Percentiles rank a stretch among this genome's conserved stretches.
phyloP scores from a whole-genome alignment of 1,284 basidiomycete species.

The Heterobasidion irregulare region DNA sequence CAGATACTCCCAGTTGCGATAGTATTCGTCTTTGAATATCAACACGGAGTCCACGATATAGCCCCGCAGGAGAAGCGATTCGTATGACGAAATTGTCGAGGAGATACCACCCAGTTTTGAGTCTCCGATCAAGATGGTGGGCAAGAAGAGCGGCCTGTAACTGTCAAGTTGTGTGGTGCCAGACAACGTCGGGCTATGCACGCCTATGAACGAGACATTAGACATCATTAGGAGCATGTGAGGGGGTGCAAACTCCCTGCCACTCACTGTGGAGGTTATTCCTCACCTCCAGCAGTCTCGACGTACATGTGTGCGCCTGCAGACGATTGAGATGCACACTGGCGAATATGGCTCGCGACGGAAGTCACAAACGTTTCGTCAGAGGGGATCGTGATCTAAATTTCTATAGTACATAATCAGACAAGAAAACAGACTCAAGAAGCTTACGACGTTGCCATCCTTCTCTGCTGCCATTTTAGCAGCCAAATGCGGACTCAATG shows the following conservation, averaged over 20 bases:
- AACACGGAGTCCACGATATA: slow-evolving; percentile 87
- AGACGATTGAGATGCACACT: slow-evolving; percentile 30
- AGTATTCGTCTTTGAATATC: slow-evolving; percentile 83
- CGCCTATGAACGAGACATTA: slow-evolving; percentile 43
- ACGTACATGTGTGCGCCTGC: slow-evolving; percentile 66
- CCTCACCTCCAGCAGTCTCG: slow-evolving; percentile 91
- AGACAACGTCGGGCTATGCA: slow-evolving; percentile 86
- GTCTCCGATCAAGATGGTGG: slow-evolving; percentile 84
- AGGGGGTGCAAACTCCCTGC: not conserved
- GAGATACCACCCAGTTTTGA: slow-evolving; percentile 91
- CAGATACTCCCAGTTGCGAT: slow-evolving; percentile 83
- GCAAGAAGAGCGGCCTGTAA: slow-evolving; percentile 81
- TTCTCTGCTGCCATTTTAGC: slow-evolving; percentile 50
- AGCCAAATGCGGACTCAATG: slow-evolving; percentile 92
- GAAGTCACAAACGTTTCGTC: slow-evolving; percentile 66
- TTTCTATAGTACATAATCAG: not conserved
- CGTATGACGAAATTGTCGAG: slow-evolving; percentile 89
- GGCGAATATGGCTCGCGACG: slow-evolving; percentile 54
- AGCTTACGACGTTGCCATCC: slow-evolving; percentile 17
- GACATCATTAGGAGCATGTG: not conserved
- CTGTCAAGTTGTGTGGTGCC: slow-evolving; percentile 83
- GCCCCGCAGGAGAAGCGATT: slow-evolving; percentile 84
- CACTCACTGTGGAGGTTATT: slow-evolving; percentile 10
- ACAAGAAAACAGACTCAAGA: not conserved
- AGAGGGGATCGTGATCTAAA: slow-evolving; percentile 33